A percentile compares a stretch with the other conserved stretches of the same genome.
Evolutionary conservation across 2,329 filamentous ascomycete species (phyloP).

Genomic region (Diaporthe ampelina): DNA sequence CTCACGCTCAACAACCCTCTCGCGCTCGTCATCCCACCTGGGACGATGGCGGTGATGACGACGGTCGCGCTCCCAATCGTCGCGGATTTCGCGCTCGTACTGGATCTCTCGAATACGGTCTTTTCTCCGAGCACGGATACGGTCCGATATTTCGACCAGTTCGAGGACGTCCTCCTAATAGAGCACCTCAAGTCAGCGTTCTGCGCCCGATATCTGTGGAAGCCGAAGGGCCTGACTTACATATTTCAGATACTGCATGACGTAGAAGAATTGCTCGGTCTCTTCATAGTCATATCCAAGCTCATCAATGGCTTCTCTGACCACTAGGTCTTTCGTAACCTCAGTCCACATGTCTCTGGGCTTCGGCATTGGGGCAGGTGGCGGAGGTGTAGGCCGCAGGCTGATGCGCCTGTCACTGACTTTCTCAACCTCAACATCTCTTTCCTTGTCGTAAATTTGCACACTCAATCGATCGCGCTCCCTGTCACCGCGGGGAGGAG

Average conservation of each 20-base stretch:
- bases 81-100: conserved; percentile 71
- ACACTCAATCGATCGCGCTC: conserved; percentile 60
- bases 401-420: conserved; percentile 64
- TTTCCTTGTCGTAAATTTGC: conserved; percentile 58
- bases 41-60: conserved; percentile 51
- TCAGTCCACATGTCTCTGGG: conserved; percentile 91
- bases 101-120: conserved; percentile 66
- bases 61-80: conserved; percentile 61
- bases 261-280: conserved; percentile 89
- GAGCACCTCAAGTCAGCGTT: conserved; percentile 49
- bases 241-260: conserved; percentile 90
- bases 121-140: conserved; percentile 77
- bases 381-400: conserved; percentile 53
- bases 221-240: conserved; percentile 68
- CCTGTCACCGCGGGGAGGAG: conserved; percentile 50
- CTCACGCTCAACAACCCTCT: conserved; percentile 73
- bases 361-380: conserved; percentile 51
- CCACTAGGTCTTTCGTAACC: conserved; percentile 92
- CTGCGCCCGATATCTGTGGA: not conserved
- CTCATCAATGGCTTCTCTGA: conserved; percentile 87
- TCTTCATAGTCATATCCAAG: conserved; percentile 92
- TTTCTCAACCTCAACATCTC: conserved; percentile 68
- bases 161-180: conserved; percentile 86
- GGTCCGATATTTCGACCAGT: conserved; percentile 85
- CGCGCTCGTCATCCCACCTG: conserved; percentile 64